Evolutionary conservation across 106 monocot species (phyloP).

Genomic region (Amphibolis antarctica): DNA sequence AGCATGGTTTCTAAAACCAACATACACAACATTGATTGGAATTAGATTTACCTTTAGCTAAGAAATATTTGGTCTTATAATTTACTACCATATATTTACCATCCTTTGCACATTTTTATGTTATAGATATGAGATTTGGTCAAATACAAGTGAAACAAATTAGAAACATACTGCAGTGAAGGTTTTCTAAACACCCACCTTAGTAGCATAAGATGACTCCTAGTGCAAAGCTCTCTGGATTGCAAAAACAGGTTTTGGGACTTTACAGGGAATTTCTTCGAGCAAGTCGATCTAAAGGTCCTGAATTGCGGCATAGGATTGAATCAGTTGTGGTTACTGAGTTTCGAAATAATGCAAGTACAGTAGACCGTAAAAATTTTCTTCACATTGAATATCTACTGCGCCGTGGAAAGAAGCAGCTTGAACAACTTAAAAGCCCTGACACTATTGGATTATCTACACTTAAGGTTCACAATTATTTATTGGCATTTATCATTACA

Average conservation of each 20-base stretch:
- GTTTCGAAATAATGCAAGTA: conserved; percentile 52
- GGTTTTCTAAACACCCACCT: too few species aligned
- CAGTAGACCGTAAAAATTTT: conserved; percentile 72
- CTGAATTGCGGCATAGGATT: conserved; percentile 56
- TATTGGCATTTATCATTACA: too few species aligned
- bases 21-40: too few species aligned
- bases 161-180: too few species aligned
- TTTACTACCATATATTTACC: too few species aligned
- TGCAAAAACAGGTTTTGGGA: conserved; percentile 75
- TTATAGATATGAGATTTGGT: too few species aligned
- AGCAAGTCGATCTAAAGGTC: conserved; percentile 47
- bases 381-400: conserved; percentile 72
- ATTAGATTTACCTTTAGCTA: too few species aligned
- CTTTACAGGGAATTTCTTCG: conserved; percentile 77
- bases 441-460: conserved; percentile 47
- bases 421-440: conserved; percentile 67
- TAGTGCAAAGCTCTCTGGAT: conserved; percentile 44
- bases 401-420: conserved; percentile 71
- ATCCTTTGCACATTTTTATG: too few species aligned
- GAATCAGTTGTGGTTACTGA: conserved; percentile 59
- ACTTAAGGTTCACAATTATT: conserved; percentile 21
- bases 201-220: conserved; percentile 33
- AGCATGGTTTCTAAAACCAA: too few species aligned
- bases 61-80: too few species aligned
- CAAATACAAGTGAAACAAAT: too few species aligned